Conservation (phyloP, 768 basidiomycete species). For the Suillus discolor region DNA sequence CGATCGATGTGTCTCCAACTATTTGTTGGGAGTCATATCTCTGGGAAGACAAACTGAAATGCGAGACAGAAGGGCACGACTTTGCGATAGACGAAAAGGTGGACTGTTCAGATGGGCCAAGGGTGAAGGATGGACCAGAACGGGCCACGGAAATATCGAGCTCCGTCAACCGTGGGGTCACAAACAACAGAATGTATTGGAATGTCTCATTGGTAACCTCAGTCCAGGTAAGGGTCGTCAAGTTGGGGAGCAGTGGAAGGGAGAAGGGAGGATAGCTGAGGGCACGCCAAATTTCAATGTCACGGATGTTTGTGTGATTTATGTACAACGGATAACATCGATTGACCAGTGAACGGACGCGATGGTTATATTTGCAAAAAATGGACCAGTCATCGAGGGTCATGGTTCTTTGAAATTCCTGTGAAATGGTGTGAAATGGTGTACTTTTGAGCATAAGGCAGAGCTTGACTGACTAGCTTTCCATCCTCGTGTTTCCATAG, state of each 20-base stretch:
- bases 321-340: neutral
- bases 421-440: neutral
- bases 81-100: neutral
- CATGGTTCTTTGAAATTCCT: neutral
- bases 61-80: neutral
- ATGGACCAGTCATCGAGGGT: neutral
- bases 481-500: neutral
- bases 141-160: neutral
- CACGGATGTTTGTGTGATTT: neutral
- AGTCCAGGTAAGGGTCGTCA: neutral
- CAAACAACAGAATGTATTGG: neutral
- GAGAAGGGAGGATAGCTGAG: neutral
- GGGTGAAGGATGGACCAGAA: neutral
- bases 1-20: neutral
- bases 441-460: neutral
- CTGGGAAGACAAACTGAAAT: too few species aligned
- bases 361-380: neutral
- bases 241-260: neutral
- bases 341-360: constrained; percentile 13
- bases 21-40: too few species aligned
- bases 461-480: neutral
- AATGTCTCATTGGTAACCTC: too few species aligned
- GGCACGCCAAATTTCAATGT: neutral
- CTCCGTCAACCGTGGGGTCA: neutral
- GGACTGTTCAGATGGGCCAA: neutral